Conservation (phyloP, 1,284 basidiomycete species). For the Agroathelia rolfsii region DNA sequence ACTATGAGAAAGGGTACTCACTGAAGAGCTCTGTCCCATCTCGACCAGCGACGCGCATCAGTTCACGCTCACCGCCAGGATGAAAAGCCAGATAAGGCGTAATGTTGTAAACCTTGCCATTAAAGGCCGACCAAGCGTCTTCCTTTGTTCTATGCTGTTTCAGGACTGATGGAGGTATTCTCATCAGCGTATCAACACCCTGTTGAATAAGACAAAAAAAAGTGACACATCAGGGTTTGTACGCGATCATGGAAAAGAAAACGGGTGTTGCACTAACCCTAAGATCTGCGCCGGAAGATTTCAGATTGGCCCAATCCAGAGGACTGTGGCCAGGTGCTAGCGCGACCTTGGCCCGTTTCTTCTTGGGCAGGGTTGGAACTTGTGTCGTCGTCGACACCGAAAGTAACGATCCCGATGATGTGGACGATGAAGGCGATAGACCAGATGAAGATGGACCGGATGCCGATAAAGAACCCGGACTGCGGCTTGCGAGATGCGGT, state of each 20-base stretch:
- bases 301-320: slow-evolving; percentile 90
- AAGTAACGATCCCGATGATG: slow-evolving; percentile 37
- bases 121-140: slow-evolving; percentile 91
- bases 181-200: slow-evolving; percentile 57
- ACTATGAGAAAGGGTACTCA: slow-evolving; percentile 26
- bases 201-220: slow-evolving; percentile 18
- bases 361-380: slow-evolving; percentile 39
- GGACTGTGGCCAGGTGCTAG: slow-evolving; percentile 88
- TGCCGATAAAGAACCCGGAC: slow-evolving; percentile 24
- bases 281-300: slow-evolving; percentile 69
- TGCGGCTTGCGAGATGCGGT: slow-evolving; percentile 36
- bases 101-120: slow-evolving; percentile 95
- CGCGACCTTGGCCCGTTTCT: slow-evolving; percentile 73
- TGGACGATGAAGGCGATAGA: slow-evolving; percentile 18
- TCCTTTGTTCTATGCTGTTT: slow-evolving; percentile 76
- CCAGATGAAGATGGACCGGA: slow-evolving; percentile 22
- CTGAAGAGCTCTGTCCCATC: slow-evolving; percentile 94
- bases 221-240: no score
- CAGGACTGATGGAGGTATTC: slow-evolving; percentile 78
- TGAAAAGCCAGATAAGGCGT: slow-evolving; percentile 89
- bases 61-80: slow-evolving; percentile 87
- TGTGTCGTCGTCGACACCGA: slow-evolving; percentile 51
- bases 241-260: slow-evolving; percentile 6
- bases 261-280: slow-evolving; percentile 34
- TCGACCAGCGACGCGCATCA: slow-evolving; percentile 92